Conservation (phyloP, 2,329 filamentous ascomycete species). For the Grosmannia clavigera region DNA sequence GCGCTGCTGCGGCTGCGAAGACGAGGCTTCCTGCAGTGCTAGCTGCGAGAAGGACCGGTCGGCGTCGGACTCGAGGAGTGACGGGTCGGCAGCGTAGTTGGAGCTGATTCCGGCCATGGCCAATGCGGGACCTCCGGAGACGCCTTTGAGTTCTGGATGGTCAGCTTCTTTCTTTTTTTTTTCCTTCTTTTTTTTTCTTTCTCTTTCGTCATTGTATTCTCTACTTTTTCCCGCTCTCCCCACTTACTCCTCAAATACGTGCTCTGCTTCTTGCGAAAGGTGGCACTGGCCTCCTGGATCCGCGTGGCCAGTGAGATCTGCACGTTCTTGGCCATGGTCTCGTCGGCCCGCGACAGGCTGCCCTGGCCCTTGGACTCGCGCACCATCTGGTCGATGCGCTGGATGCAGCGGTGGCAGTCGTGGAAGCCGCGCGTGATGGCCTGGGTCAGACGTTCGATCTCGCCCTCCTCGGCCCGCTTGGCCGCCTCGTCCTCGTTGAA, state of each 20-base stretch:
- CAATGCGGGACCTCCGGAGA: slow-evolving; percentile 33
- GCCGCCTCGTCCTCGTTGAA: slow-evolving; percentile 84
- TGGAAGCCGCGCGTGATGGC: slow-evolving; percentile 83
- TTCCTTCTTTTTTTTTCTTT: background rate
- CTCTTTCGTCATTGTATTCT: too few species aligned
- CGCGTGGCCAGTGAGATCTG: slow-evolving; percentile 80
- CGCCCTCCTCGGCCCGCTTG: slow-evolving; percentile 72
- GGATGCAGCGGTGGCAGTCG: slow-evolving; percentile 77
- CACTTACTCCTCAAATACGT: slow-evolving; percentile 79
- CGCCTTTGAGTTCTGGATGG: slow-evolving; percentile 56
- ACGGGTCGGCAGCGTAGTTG: slow-evolving; percentile 55
- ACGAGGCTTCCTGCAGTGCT: slow-evolving; percentile 66
- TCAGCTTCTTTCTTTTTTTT: slow-evolving; percentile 11
- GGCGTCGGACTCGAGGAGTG: slow-evolving; percentile 82
- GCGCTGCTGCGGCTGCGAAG: slow-evolving; percentile 51
- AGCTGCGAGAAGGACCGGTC: slow-evolving; percentile 87
- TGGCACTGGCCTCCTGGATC: slow-evolving; percentile 83
- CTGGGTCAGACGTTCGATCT: slow-evolving; percentile 85
- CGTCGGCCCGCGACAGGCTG: slow-evolving; percentile 67
- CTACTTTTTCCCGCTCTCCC: too few species aligned
- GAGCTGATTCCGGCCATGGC: slow-evolving; percentile 10
- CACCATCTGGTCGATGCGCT: slow-evolving; percentile 79
- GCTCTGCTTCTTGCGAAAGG: slow-evolving; percentile 94
- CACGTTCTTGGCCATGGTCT: slow-evolving; percentile 92
- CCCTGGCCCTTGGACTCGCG: slow-evolving; percentile 63